Conservation (phyloP, 1,284 basidiomycete genomes). For the Ganoderma sp. region DNA sequence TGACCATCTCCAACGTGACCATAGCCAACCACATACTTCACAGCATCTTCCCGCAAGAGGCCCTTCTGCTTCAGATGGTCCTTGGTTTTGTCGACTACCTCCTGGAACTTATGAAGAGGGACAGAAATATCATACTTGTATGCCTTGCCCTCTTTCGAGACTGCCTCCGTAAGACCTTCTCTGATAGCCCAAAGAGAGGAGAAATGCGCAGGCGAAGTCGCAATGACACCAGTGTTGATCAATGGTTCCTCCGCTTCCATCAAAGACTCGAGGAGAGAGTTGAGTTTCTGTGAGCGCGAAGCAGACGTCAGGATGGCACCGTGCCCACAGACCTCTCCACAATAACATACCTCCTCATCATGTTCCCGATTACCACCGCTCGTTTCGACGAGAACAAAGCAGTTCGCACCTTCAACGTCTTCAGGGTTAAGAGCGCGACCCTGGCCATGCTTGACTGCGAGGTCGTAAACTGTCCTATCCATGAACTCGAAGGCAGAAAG, state of each 20-base stretch:
- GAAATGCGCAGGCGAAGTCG: slow-evolving; percentile 92
- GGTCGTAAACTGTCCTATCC: slow-evolving; percentile 86
- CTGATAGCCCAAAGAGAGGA: slow-evolving; percentile 91
- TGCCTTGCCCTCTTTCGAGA: slow-evolving; percentile 92
- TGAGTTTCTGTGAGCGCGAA: slow-evolving; percentile 77
- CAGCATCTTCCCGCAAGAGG: slow-evolving; percentile 71
- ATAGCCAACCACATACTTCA: slow-evolving; percentile 89
- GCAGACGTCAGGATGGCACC: background rate
- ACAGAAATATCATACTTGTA: slow-evolving; percentile 99
- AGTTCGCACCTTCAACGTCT: slow-evolving; percentile 78
- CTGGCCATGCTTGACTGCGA: slow-evolving; percentile 81
- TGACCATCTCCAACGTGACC: slow-evolving; percentile 96
- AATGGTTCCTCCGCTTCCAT: slow-evolving; percentile 77
- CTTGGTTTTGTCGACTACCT: slow-evolving; percentile 84
- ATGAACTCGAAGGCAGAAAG: slow-evolving; percentile 98
- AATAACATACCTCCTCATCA: slow-evolving; percentile 81
- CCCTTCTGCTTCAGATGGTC: slow-evolving; percentile 78
- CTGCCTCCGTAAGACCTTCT: slow-evolving; percentile 94
- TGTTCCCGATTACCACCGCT: slow-evolving; percentile 94
- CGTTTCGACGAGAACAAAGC: slow-evolving; percentile 95
- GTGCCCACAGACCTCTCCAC: background rate
- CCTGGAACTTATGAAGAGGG: slow-evolving; percentile 88
- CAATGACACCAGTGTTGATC: slow-evolving; percentile 91
- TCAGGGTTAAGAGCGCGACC: slow-evolving; percentile 69
- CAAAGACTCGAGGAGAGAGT: slow-evolving; percentile 79